Evolutionary conservation across 495 filamentous ascomycete genomes (phyloP), one percentile per base, ranked within the genome.

Genomic region (Podospora bellae-mahoneyi): DNA sequence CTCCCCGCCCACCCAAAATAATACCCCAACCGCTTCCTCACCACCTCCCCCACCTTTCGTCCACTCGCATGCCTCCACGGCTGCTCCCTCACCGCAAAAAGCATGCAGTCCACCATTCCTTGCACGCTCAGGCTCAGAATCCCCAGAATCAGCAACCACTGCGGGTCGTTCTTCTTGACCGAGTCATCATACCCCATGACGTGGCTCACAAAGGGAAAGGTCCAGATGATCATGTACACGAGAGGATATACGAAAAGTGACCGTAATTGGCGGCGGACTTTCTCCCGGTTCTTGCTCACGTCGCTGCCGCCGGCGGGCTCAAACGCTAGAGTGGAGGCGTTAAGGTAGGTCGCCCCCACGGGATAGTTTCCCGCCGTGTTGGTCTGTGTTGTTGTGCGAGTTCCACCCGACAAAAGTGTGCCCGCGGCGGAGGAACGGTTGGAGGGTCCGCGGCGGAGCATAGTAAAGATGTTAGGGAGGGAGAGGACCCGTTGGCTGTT

Each of bases 231-330:
- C n/a, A 89, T 81, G 79, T 92, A 92, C 62, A 88, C 80, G 16
- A 87, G 72, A 6, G 91, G 91, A 76, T 93, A 92, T 60, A 89
- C 85, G 73, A 92, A 90, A 3, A 92, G 77, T 32, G 89, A 81
- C 58, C 88, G 84, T 13, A 92, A 80, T 70, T 92, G 91, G 5
- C 87, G 84, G 44, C 83, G 84, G 68, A 90, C 89, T 60, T 82
- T 83, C 54, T 83, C 79, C 56, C 88, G 81, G 26, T 79, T 82
- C 6, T 73, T 75, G 0, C 74, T 68, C 61, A 82, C 73, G 32
- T 74, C 70, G 3, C 70, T 69, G 20, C 23, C n/a, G 16, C 32
- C 16, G 16, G 18, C 7, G 16, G 28, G 28, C 55, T 16, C 57
- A 57, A 23, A 48, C 28, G 44, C 56, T 32, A 18, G 19, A 63